Conservation (phyloP, 2,329 filamentous ascomycete genomes). For the Davidsoniella australis region DNA sequence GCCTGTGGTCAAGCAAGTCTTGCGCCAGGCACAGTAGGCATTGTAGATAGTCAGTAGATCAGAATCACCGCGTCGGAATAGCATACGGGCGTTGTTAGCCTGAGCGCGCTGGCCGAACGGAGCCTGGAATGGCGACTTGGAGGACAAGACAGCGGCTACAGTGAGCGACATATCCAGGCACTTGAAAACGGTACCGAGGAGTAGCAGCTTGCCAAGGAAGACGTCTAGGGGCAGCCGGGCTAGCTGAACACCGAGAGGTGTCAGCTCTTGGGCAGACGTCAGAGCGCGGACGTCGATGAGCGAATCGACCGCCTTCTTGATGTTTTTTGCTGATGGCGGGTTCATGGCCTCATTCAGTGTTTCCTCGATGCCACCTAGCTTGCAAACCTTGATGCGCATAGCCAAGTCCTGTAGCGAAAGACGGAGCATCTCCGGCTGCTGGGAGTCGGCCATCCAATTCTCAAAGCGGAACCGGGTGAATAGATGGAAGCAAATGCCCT, state of each 20-base stretch:
- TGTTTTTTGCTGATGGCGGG: constrained; percentile 79
- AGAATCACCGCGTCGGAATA: constrained; percentile 74
- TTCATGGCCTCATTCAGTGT: constrained; percentile 79
- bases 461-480: constrained; percentile 87
- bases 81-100: constrained; percentile 60
- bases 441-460: constrained; percentile 69
- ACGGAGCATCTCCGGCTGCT: constrained; percentile 90
- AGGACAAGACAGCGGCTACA: constrained; percentile 80
- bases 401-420: constrained; percentile 88
- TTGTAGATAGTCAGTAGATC: constrained; percentile 89
- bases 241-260: constrained; percentile 69
- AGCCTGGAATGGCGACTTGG: constrained; percentile 82
- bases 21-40: constrained; percentile 79
- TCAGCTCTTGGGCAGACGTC: constrained; percentile 66
- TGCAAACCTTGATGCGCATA: constrained; percentile 94
- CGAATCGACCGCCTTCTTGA: constrained; percentile 80
- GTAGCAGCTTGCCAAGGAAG: constrained; percentile 81
- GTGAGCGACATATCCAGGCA: constrained; percentile 86
- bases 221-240: constrained; percentile 84
- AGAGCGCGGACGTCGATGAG: constrained; percentile 85
- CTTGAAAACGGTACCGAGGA: constrained; percentile 72
- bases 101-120: constrained; percentile 71
- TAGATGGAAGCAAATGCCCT: constrained; percentile 87
- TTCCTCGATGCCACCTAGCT: constrained; percentile 81
- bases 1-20: constrained; percentile 51